These are phyloP conservation scores for Myriangium duriaei DNA, from an alignment of 2,329 filamentous ascomycete genomes.

Conservation along the genomic window DNA sequence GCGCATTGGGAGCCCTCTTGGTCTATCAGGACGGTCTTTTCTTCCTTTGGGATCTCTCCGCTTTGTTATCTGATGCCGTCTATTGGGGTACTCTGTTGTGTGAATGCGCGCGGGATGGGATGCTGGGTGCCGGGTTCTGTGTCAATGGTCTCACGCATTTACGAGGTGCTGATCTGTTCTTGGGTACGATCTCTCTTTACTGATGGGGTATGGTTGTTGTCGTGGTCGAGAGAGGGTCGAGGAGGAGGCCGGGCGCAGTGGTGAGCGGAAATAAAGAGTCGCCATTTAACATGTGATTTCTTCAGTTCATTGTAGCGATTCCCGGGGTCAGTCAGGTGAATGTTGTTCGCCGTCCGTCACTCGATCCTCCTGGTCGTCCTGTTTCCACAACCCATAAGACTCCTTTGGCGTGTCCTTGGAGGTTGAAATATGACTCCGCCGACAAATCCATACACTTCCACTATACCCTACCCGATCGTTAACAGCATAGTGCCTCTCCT, in stretches of 20 bases:
- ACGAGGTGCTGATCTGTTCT: background rate
- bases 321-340: background rate
- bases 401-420: constrained; percentile 1
- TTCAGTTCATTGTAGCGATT: no score
- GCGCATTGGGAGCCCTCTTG: no score
- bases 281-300: background rate
- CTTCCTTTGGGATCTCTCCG: background rate
- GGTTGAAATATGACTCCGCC: constrained; percentile 5
- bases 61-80: background rate
- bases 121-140: background rate
- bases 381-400: constrained; percentile 7
- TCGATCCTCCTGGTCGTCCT: no score
- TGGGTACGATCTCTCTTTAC: background rate
- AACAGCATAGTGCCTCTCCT: constrained; percentile 4
- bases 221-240: no score
- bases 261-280: background rate
- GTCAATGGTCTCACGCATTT: background rate
- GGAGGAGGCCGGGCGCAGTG: no score
- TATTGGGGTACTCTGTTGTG: background rate
- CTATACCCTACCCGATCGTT: constrained; percentile 6
- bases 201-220: background rate
- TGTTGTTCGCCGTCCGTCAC: no score
- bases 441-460: constrained; percentile 6
- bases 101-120: background rate
- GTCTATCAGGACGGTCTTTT: background rate